Evolutionary conservation across 208 protist species (phyloP), one percentile per base, ranked within the genome.

Genomic region (Strigomonas culicis): DNA sequence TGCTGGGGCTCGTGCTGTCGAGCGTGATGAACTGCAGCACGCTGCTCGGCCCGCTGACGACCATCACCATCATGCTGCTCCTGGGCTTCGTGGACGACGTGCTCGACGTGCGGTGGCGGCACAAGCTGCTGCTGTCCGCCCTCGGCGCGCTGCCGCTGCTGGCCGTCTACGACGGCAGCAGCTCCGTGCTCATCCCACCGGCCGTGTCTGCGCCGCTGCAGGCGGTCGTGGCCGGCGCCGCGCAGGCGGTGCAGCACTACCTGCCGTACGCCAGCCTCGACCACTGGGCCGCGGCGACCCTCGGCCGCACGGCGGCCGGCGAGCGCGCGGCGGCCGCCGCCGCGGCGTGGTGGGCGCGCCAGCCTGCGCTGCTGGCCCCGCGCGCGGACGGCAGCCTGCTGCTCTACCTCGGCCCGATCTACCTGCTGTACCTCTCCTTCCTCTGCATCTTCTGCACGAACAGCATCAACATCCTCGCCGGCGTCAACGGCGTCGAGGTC

Each of bases 51-150:
- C 90, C 93, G 0, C 72, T 99, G 32, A 91, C 96, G 27, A 95
- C 94, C 17, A 98, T 99, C 73, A 95, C 86, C 32, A 96, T 99
- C 25, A 99, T 99, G 95, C 87, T 99, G 34, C 86, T 99, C 41
- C 74, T 99, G 24, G 99, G 99, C 50, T 99, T 99, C 73, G 98
- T 98, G 13, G 99, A 99, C 80, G 98, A 99, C 79, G 98, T 99
- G 19, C 82, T 99, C 19, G 97, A 99, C 74, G 78, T 99, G 28
- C 84, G 86, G 28, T 99, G 97, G 97, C 82, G 97, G 11, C 77
- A 99, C 76, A 99, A 99, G 74, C 74, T 99, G 1, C 46, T 99
- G 17, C 78, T 99, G 19, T 98, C 98, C 19, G 83, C 94, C 13
- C 69, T 99, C 39, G 97, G 98, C 4, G 85, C 90, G 28, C 52